phyloP scores from a whole-genome alignment of 129 eudicot species.

The Dittrichia graveolens region DNA sequence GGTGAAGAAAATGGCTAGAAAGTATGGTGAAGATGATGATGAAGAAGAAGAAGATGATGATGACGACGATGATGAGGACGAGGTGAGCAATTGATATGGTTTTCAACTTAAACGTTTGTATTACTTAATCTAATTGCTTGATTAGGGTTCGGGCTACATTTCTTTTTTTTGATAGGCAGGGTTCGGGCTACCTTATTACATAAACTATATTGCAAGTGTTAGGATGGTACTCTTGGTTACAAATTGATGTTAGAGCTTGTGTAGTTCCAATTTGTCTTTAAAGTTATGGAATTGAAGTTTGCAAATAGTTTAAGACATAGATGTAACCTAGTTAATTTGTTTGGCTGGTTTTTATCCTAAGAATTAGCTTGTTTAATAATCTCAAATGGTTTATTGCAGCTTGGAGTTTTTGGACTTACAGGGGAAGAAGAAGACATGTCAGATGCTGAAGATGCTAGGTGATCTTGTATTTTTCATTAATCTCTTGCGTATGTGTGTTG shows the following conservation, averaged over 20 bases:
- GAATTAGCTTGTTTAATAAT: background rate
- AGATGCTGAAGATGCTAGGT: slow-evolving; percentile 51
- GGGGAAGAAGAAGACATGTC: slow-evolving; percentile 31
- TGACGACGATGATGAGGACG: slow-evolving; percentile 59
- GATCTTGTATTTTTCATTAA: background rate
- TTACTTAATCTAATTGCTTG: background rate
- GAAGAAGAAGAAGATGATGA: slow-evolving; percentile 45
- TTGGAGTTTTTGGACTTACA: slow-evolving; percentile 56
- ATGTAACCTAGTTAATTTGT: background rate
- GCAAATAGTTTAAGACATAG: background rate
- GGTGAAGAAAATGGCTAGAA: slow-evolving; percentile 16
- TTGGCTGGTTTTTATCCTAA: background rate
- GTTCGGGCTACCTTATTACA: background rate
- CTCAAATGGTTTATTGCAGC: slow-evolving; percentile 41
- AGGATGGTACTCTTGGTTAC: background rate
- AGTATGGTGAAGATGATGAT: slow-evolving; percentile 37
- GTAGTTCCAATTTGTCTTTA: background rate
- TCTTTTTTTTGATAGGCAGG: too few species aligned
- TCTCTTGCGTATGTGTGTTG: background rate
- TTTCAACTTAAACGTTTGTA: background rate
- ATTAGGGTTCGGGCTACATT: background rate
- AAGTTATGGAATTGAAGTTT: slow-evolving; percentile 1
- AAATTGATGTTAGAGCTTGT: background rate
- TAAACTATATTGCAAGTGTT: too few species aligned
- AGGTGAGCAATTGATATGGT: slow-evolving; percentile 33